Evolutionary conservation across 2,329 filamentous ascomycete species (phyloP).

Genomic region (Macrophomina phaseolina): DNA sequence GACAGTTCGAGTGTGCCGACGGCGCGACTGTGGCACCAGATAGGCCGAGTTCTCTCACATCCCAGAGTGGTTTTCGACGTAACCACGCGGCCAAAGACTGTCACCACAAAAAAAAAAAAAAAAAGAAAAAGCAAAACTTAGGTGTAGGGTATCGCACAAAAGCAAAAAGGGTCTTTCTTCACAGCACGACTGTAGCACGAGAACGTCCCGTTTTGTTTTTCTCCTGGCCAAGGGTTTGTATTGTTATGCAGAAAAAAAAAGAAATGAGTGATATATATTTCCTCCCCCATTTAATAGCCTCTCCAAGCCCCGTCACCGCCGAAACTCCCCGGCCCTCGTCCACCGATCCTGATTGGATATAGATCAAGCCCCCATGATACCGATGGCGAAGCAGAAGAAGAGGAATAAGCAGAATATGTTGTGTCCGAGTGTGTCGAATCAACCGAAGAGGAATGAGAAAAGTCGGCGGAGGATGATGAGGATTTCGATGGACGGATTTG

Average conservation of each 20-base stretch:
- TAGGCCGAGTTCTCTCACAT: too few species aligned
- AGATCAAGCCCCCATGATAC: constrained; percentile 17
- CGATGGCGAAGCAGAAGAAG: constrained; percentile 8
- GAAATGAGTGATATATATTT: constrained; percentile 5
- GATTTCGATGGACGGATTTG: background rate
- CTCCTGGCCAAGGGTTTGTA: constrained; percentile 11
- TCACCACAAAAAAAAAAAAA: background rate
- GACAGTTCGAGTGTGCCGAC: too few species aligned
- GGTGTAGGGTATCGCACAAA: background rate
- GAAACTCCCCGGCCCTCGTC: constrained; percentile 20
- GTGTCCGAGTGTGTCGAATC: background rate
- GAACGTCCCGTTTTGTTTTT: background rate
- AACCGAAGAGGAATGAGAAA: constrained; percentile 1
- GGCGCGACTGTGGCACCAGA: background rate
- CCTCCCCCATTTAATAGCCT: background rate
- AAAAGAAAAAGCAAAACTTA: too few species aligned
- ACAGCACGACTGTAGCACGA: background rate
- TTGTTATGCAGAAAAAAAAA: background rate
- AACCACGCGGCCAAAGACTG: background rate
- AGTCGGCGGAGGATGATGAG: background rate
- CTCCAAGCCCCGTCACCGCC: constrained; percentile 13
- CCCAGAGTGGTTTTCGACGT: too few species aligned
- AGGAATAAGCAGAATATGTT: background rate
- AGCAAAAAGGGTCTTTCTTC: background rate
- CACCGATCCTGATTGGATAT: constrained; percentile 14